phyloP scores from a whole-genome alignment of 768 basidiomycete species.

The Harrya chromipes region DNA sequence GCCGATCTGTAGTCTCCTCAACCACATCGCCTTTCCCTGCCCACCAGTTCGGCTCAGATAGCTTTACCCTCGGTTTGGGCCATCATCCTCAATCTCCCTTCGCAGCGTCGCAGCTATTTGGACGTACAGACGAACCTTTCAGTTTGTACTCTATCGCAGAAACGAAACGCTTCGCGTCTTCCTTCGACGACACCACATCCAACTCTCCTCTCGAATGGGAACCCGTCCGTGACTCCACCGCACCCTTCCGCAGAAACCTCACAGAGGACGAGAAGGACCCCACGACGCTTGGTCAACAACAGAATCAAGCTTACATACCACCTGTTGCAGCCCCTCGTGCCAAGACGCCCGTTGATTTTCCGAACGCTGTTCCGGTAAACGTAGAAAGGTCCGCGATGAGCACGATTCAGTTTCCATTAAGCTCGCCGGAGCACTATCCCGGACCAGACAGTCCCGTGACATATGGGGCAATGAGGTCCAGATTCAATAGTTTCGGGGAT shows the following conservation, averaged over 20 bases:
- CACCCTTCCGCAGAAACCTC: constrained; percentile 73
- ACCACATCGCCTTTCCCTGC: constrained; percentile 68
- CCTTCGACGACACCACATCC: constrained; percentile 53
- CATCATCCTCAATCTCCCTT: constrained; percentile 81
- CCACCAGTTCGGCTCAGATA: constrained; percentile 64
- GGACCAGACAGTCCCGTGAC: constrained; percentile 55
- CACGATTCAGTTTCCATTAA: constrained; percentile 77
- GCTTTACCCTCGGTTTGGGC: constrained; percentile 35
- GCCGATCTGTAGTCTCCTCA: constrained; percentile 74
- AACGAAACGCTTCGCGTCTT: constrained; percentile 53
- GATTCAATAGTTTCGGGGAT: constrained; percentile 73
- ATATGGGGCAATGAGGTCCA: constrained; percentile 47
- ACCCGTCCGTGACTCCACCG: constrained; percentile 51
- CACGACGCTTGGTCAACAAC: constrained; percentile 41
- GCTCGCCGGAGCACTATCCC: constrained; percentile 64
- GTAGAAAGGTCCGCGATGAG: constrained; percentile 51
- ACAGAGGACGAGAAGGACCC: constrained; percentile 74
- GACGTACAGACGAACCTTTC: constrained; percentile 73
- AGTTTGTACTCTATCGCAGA: constrained; percentile 82
- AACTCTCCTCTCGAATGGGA: constrained; percentile 52
- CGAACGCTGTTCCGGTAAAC: constrained; percentile 49
- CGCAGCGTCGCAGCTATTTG: constrained; percentile 81
- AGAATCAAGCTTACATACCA: constrained; percentile 12
- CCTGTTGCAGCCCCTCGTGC: constrained; percentile 39
- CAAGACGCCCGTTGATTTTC: constrained; percentile 58